Evolutionary conservation across 2,329 filamentous ascomycete species (phyloP).

Genomic region (Neospermospora avenae): DNA sequence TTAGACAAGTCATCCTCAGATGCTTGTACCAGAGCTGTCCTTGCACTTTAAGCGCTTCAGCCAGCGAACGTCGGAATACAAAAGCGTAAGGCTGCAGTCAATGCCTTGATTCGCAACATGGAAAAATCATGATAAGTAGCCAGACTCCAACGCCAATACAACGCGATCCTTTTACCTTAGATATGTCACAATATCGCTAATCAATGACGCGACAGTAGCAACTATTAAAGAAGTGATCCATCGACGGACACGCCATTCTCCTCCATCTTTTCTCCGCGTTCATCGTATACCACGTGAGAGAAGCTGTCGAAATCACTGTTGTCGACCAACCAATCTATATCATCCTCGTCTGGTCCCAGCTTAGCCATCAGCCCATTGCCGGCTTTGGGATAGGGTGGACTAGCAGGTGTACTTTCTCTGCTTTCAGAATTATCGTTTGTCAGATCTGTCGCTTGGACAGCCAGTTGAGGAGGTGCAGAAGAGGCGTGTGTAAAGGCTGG

Average conservation of each 20-base stretch:
- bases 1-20: too few species aligned
- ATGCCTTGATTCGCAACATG: neutral
- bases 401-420: slow-evolving; percentile 49
- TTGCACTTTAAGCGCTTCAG: too few species aligned
- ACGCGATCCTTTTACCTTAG: neutral
- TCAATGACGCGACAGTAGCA: neutral
- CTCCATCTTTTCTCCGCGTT: slow-evolving; percentile 26
- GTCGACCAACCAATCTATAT: slow-evolving; percentile 60
- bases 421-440: slow-evolving; percentile 35
- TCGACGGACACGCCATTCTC: slow-evolving; percentile 25
- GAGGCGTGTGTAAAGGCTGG: slow-evolving; percentile 20
- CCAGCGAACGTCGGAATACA: too few species aligned
- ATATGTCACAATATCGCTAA: neutral
- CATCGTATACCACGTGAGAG: slow-evolving; percentile 34
- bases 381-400: slow-evolving; percentile 59
- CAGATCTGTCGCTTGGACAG: slow-evolving; percentile 21
- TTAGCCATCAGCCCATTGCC: slow-evolving; percentile 55
- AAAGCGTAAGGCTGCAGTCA: too few species aligned
- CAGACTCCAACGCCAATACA: slow-evolving; percentile 1
- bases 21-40: too few species aligned
- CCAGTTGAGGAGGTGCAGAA: slow-evolving; percentile 26
- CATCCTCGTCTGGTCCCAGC: slow-evolving; percentile 53
- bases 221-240: slow-evolving; percentile 3
- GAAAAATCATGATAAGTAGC: neutral
- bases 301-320: slow-evolving; percentile 40